These are phyloP conservation scores for Oleoguttula mirabilis DNA, from an alignment of 495 filamentous ascomycete species.

Conservation along the genomic window DNA sequence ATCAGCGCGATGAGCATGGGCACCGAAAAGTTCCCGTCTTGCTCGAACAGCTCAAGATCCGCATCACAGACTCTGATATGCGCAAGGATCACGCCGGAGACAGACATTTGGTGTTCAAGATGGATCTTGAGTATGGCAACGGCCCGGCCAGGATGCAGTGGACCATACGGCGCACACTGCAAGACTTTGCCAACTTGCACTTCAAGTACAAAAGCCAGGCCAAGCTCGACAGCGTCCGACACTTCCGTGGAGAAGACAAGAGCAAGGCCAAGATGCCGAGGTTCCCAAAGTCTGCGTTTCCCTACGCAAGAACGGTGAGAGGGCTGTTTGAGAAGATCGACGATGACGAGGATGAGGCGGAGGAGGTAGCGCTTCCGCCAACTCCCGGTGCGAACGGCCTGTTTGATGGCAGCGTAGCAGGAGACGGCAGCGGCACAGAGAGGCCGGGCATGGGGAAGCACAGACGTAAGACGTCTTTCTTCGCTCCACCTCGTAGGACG, in stretches of 20 bases:
- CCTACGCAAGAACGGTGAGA: slow-evolving; percentile 71
- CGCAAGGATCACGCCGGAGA: slow-evolving; percentile 50
- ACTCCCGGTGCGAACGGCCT: slow-evolving; percentile 27
- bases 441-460: slow-evolving; percentile 27
- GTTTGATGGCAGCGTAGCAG: slow-evolving; percentile 35
- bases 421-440: slow-evolving; percentile 47
- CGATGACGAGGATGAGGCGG: slow-evolving; percentile 70
- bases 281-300: slow-evolving; percentile 85
- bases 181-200: slow-evolving; percentile 88
- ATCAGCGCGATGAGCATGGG: slow-evolving; percentile 91
- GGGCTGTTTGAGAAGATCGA: slow-evolving; percentile 55
- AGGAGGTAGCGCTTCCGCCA: slow-evolving; percentile 17
- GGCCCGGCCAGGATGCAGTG: slow-evolving; percentile 95
- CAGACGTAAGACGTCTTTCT: slow-evolving; percentile 56
- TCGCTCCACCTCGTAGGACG: slow-evolving; percentile 40
- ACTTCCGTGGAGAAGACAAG: slow-evolving; percentile 42
- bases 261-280: slow-evolving; percentile 60
- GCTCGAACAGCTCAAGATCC: slow-evolving; percentile 86
- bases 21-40: slow-evolving; percentile 90
- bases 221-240: slow-evolving; percentile 61
- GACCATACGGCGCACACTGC: slow-evolving; percentile 75
- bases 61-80: slow-evolving; percentile 64
- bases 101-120: slow-evolving; percentile 74
- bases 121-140: slow-evolving; percentile 92
- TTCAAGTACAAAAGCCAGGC: slow-evolving; percentile 74